Evolutionary conservation across 805 yeast species (phyloP).

Genomic region (Candida chauliodis): DNA sequence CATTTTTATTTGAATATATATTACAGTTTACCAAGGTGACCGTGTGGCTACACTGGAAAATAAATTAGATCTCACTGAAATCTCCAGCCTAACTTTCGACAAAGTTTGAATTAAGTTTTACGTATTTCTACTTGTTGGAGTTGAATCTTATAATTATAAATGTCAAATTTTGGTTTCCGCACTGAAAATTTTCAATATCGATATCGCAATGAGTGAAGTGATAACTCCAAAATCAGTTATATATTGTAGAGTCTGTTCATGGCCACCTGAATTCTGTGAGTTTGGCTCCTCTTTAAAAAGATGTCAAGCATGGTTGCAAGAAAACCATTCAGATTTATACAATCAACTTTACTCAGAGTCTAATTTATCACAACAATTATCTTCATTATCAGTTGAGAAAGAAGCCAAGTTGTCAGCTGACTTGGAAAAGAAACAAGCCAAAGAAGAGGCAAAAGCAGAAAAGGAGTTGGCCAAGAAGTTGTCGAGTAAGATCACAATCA

Average conservation of each 20-base stretch:
- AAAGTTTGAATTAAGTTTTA: too few species aligned
- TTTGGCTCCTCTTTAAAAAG: constrained; percentile 78
- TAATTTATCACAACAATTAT: constrained; percentile 52
- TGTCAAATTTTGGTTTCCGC: background rate
- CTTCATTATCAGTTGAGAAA: constrained; percentile 62
- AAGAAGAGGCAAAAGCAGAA: constrained; percentile 81
- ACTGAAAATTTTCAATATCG: background rate
- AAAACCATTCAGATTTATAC: constrained; percentile 54
- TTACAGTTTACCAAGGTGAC: too few species aligned
- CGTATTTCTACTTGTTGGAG: too few species aligned
- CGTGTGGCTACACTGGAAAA: too few species aligned
- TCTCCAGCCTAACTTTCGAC: too few species aligned
- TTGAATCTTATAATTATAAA: too few species aligned
- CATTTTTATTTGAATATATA: too few species aligned
- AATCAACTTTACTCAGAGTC: constrained; percentile 59
- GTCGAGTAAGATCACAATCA: constrained; percentile 76
- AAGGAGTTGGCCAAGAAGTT: constrained; percentile 76
- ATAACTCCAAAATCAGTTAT: constrained; percentile 34
- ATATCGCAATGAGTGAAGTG: constrained; percentile 16
- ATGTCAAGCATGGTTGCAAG: constrained; percentile 80
- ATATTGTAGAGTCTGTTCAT: constrained; percentile 78
- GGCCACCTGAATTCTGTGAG: constrained; percentile 92
- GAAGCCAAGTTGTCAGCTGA: constrained; percentile 82
- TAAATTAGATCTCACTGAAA: too few species aligned
- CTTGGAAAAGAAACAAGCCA: constrained; percentile 77